These are phyloP conservation scores for Aspergillus pseudoterreus DNA, from an alignment of 2,329 filamentous ascomycete species.

Conservation along the genomic window DNA sequence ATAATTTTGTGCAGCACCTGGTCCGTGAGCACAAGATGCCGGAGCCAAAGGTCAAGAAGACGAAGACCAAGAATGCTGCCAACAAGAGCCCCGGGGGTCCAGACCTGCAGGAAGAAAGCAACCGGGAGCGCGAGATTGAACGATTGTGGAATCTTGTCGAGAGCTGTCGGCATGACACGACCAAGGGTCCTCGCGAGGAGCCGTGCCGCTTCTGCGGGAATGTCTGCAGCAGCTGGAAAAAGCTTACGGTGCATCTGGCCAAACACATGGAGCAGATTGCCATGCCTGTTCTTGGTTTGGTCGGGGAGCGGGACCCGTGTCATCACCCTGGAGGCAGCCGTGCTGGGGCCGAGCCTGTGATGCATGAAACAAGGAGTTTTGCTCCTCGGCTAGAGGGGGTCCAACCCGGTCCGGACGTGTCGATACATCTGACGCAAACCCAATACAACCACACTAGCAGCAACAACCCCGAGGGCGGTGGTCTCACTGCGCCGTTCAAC, in stretches of 20 bases:
- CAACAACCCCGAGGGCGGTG: conserved; percentile 1
- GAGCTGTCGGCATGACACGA: conserved; percentile 68
- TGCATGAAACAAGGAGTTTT: conserved; percentile 6
- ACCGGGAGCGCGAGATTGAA: conserved; percentile 46
- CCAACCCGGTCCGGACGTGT: conserved; percentile 3
- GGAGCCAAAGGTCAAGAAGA: conserved; percentile 73
- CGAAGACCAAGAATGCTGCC: conserved; percentile 53
- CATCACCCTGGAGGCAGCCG: conserved; percentile 8
- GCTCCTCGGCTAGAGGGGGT: conserved; percentile 8
- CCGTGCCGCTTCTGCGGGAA: conserved; percentile 85
- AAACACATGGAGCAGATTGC: conserved; percentile 94
- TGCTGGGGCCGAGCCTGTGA: conserved; percentile 7
- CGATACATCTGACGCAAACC: conserved; percentile 12
- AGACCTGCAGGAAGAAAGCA: conserved; percentile 22
- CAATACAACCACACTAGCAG: conserved; percentile 5
- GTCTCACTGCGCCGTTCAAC: conserved; percentile 10
- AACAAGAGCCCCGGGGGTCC: conserved; percentile 51
- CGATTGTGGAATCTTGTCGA: conserved; percentile 76
- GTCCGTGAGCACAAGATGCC: conserved; percentile 84
- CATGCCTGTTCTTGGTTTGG: conserved; percentile 66
- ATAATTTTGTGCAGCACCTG: conserved; percentile 91
- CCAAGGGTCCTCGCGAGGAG: conserved; percentile 65
- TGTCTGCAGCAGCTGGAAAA: conserved; percentile 81
- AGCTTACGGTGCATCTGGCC: conserved; percentile 85
- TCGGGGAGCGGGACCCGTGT: conserved; percentile 40